These are phyloP conservation scores for Cystobasidium tubakii DNA, from an alignment of 768 basidiomycete species.

Conservation along the genomic window DNA sequence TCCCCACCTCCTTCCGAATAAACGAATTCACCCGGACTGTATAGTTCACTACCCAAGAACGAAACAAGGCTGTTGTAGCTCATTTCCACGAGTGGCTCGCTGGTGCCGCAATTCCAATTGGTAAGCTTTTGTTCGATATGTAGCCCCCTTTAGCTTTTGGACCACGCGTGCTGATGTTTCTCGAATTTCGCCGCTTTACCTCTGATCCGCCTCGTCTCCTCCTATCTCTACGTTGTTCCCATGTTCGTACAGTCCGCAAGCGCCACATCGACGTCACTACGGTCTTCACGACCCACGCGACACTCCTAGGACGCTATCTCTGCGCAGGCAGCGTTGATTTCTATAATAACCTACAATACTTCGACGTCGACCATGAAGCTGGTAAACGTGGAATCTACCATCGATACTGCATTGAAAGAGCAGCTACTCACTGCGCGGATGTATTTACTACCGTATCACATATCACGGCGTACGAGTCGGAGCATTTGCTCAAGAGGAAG, in stretches of 20 bases:
- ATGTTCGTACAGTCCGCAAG: constrained; percentile 56
- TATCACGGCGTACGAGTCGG: constrained; percentile 94
- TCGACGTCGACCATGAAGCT: constrained; percentile 98
- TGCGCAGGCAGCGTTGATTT: constrained; percentile 98
- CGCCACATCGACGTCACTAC: constrained; percentile 97
- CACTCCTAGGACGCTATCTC: constrained; percentile 93
- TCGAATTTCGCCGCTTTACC: too few relatives aligned
- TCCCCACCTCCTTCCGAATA: not conserved
- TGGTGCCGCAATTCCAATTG: constrained; percentile 69
- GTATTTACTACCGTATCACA: constrained; percentile 98
- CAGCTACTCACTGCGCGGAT: constrained; percentile 88
- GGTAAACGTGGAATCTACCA: constrained; percentile 99
- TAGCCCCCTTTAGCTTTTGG: too few relatives aligned
- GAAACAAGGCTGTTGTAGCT: constrained; percentile 77
- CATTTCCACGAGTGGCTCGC: constrained; percentile 99
- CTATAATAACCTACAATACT: constrained; percentile 99
- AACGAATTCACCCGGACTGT: constrained; percentile 38
- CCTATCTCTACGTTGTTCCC: not conserved
- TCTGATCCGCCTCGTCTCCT: too few relatives aligned
- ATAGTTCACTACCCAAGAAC: constrained; percentile 74
- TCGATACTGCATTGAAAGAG: constrained; percentile 92
- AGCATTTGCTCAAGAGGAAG: constrained; percentile 93
- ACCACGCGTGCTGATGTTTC: too few relatives aligned
- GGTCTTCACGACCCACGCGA: constrained; percentile 97
- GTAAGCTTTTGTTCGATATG: not conserved